These are phyloP conservation scores for Tetradesmus obliquus DNA, from an alignment of 139 green algal genomes.

Conservation along the genomic window DNA sequence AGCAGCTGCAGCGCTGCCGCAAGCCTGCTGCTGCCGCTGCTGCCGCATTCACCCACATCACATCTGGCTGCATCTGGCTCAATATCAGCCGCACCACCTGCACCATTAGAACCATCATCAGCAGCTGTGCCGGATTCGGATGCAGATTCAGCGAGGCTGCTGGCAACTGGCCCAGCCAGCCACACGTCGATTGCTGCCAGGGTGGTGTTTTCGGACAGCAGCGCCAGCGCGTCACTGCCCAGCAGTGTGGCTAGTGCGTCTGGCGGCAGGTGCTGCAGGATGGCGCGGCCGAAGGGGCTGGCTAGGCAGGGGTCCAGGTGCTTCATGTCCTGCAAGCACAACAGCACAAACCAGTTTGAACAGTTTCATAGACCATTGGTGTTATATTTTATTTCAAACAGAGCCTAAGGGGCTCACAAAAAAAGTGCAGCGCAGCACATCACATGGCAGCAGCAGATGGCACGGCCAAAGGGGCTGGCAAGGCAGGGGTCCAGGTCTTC, in stretches of 20 bases:
- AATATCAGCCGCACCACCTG: not conserved
- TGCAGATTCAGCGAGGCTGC: not conserved
- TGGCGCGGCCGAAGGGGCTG: not conserved
- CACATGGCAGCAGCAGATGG: no score
- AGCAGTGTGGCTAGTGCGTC: conserved; percentile 12
- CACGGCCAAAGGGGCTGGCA: not conserved
- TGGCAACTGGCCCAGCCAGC: conserved; percentile 17
- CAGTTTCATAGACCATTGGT: no score
- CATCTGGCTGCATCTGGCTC: not conserved
- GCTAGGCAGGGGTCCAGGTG: conserved; percentile 12
- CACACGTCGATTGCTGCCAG: conserved; percentile 23
- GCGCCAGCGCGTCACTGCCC: not conserved
- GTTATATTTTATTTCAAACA: no score
- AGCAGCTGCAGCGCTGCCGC: conserved; percentile 27
- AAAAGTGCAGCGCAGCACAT: not conserved
- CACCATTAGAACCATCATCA: not conserved
- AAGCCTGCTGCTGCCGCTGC: not conserved
- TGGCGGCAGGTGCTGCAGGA: conserved; percentile 13
- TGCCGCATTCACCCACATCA: not conserved
- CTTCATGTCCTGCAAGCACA: not conserved
- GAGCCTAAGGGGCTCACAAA: no score
- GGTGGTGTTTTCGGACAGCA: conserved; percentile 11
- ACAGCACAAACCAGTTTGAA: not conserved
- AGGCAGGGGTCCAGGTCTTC: not conserved
- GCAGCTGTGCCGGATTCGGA: not conserved